A percentile compares a stretch with the other conserved stretches of the same genome.
Evolutionary conservation across 2,329 filamentous ascomycete species (phyloP).

Genomic region (Fusarium sp.): DNA sequence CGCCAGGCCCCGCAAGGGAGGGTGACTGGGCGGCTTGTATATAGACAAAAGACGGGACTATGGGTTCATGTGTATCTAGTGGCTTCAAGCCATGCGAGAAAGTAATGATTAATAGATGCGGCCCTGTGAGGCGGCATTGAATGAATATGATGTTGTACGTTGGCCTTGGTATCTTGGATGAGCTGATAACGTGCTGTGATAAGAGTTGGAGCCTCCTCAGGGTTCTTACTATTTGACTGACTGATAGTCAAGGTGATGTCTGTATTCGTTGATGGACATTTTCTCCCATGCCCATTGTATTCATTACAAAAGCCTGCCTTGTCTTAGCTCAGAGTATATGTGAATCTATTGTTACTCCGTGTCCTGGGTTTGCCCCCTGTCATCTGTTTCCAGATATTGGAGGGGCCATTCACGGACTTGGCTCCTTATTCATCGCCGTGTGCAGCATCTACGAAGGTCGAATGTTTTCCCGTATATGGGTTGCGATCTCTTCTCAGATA

Average conservation of each 20-base stretch:
- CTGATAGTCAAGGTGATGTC: neutral
- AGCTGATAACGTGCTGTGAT: neutral
- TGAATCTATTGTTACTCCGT: neutral
- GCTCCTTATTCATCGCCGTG: neutral
- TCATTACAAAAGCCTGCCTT: neutral
- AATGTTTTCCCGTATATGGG: neutral
- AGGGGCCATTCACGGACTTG: neutral
- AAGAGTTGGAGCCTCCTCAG: neutral
- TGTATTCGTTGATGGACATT: neutral
- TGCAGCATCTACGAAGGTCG: neutral
- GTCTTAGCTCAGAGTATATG: neutral
- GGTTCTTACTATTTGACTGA: neutral
- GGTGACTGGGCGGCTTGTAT: neutral
- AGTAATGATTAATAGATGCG: constrained; percentile 44
- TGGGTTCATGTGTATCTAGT: constrained; percentile 19
- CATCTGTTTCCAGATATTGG: too few relatives aligned
- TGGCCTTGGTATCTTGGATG: neutral
- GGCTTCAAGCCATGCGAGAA: constrained; percentile 21
- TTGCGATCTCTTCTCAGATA: neutral
- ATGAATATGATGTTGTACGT: neutral
- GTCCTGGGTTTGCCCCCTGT: neutral
- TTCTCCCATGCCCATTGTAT: neutral
- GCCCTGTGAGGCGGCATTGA: constrained; percentile 23
- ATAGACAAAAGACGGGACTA: constrained; percentile 15
- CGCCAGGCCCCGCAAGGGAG: neutral